phyloP scores from a whole-genome alignment of 139 green algal genomes.

The Nannochloris sp. region DNA sequence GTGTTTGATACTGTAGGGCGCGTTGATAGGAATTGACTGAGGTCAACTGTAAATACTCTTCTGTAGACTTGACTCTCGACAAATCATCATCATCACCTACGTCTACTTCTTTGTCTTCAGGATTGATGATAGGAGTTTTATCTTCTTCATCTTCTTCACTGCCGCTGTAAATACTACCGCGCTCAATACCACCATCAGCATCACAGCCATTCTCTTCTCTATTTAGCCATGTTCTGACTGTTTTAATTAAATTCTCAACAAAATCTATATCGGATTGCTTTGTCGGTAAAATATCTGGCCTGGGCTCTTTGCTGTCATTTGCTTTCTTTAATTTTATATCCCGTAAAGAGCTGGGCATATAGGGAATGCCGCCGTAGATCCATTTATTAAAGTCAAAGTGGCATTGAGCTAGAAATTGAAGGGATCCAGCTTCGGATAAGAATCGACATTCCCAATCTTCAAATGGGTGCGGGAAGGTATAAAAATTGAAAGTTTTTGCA shows the following conservation, averaged over 20 bases:
- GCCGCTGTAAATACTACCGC: constrained; percentile 7
- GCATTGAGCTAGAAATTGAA: constrained; percentile 58
- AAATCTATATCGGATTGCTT: constrained; percentile 38
- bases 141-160: no score
- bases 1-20: constrained; percentile 56
- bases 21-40: constrained; percentile 44
- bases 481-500: constrained; percentile 77
- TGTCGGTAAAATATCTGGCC: constrained; percentile 21
- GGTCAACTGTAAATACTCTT: constrained; percentile 30
- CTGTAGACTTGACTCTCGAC: no score
- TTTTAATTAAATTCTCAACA: constrained; percentile 10
- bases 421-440: constrained; percentile 49
- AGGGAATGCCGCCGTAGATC: constrained; percentile 59
- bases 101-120: no score
- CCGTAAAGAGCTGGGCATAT: constrained; percentile 34
- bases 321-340: constrained; percentile 12
- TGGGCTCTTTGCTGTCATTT: neutral
- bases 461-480: constrained; percentile 55
- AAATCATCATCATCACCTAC: no score
- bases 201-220: no score
- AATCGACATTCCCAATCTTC: constrained; percentile 48
- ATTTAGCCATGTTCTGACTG: constrained; percentile 43
- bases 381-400: constrained; percentile 83
- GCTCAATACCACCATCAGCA: neutral
- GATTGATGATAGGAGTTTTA: no score